phyloP scores from a whole-genome alignment of 192 early-diverging fungal species.

The Backusella morwellensis region DNA sequence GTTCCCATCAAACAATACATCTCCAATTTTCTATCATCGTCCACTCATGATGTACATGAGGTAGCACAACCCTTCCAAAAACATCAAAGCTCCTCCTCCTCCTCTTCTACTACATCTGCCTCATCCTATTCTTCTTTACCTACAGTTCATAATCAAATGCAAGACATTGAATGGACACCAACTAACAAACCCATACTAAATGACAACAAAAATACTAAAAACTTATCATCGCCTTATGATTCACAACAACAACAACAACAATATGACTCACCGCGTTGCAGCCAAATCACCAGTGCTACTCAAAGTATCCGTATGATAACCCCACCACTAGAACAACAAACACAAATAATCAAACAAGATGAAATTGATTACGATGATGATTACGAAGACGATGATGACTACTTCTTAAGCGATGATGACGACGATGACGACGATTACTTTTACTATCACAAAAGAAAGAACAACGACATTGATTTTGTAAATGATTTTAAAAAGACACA shows the following conservation, averaged over 20 bases:
- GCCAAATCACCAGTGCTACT: slow-evolving; percentile 4
- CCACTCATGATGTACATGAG: slow-evolving; percentile 7
- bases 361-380: background rate
- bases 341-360: background rate
- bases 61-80: background rate
- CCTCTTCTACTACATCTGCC: background rate
- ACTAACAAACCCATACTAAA: background rate
- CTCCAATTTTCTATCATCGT: background rate
- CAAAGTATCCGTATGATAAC: slow-evolving; percentile 6
- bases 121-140: background rate
- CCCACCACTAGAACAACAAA: background rate
- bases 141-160: background rate
- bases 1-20: slow-evolving; percentile 9
- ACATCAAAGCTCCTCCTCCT: background rate
- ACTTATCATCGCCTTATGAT: background rate
- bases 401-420: background rate
- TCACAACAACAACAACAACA: background rate
- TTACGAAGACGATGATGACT: background rate
- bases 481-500: slow-evolving; percentile 15
- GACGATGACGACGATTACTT: background rate
- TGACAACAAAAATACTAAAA: background rate
- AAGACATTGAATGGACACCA: background rate
- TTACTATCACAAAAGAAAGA: background rate
- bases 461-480: background rate
- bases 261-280: background rate